Percentiles rank a stretch among this genome's conserved stretches.
phyloP scores from a whole-genome alignment of 106 monocot species.

The Chionographis japonica region DNA sequence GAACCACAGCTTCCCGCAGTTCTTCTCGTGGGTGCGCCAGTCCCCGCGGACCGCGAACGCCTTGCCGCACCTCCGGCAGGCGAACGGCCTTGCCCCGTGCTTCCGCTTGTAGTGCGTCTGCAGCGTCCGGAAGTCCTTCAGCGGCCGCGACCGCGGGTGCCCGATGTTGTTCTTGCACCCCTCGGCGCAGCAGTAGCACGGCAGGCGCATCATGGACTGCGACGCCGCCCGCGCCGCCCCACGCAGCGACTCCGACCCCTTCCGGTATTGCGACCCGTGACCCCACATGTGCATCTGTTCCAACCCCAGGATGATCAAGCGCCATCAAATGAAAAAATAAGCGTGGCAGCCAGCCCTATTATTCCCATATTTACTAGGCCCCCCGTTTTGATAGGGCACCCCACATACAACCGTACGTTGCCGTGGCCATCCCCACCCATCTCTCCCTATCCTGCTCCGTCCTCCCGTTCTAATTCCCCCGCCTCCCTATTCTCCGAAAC shows the following conservation, averaged over 20 bases:
- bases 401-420: too few relatives aligned
- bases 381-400: too few relatives aligned
- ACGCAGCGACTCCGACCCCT: slow-evolving; percentile 55
- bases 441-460: too few relatives aligned
- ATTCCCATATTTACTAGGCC: background rate
- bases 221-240: slow-evolving; percentile 16
- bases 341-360: background rate
- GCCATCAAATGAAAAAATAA: background rate
- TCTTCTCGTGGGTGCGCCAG: slow-evolving; percentile 84
- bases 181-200: slow-evolving; percentile 72
- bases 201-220: slow-evolving; percentile 43
- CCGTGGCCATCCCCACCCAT: too few relatives aligned
- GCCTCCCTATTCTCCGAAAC: too few relatives aligned
- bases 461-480: too few relatives aligned
- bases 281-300: slow-evolving; percentile 87
- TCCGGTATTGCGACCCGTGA: slow-evolving; percentile 67
- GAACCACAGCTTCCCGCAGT: slow-evolving; percentile 74
- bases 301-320: too few relatives aligned
- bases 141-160: slow-evolving; percentile 54
- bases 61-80: slow-evolving; percentile 57
- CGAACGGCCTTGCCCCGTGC: slow-evolving; percentile 55
- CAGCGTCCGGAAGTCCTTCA: slow-evolving; percentile 73
- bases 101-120: slow-evolving; percentile 78
- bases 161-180: slow-evolving; percentile 82
- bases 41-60: slow-evolving; percentile 65